Percentiles rank a stretch among this genome's conserved stretches.
phyloP scores from a whole-genome alignment of 768 basidiomycete species.

The Psilocybe azurescens region DNA sequence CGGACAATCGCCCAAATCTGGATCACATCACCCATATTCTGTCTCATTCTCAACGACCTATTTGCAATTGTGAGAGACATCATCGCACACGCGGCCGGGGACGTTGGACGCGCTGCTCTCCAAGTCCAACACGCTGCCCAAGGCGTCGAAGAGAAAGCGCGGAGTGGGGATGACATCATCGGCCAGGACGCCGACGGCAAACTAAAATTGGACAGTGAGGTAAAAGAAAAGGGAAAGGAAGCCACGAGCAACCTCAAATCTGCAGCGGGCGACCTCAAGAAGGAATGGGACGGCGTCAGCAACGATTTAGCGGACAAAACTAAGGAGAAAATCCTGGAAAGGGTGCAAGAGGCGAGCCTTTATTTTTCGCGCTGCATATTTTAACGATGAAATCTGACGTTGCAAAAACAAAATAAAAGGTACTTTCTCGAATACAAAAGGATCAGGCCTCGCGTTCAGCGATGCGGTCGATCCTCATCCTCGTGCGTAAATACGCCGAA shows the following conservation, averaged over 20 bases:
- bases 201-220: constrained; percentile 20
- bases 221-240: constrained; percentile 27
- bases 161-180: constrained; percentile 23
- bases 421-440: constrained; percentile 34
- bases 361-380: neutral
- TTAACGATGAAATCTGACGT: too few species aligned
- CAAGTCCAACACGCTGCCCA: constrained; percentile 37
- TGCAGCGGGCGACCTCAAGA: constrained; percentile 6
- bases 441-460: constrained; percentile 37
- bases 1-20: constrained; percentile 32
- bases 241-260: constrained; percentile 17
- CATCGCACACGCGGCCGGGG: constrained; percentile 36
- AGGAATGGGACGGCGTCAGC: constrained; percentile 26
- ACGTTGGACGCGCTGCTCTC: constrained; percentile 33
- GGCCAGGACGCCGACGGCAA: constrained; percentile 10
- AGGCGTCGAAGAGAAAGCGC: constrained; percentile 32
- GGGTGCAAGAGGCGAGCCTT: constrained; percentile 33
- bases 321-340: constrained; percentile 29
- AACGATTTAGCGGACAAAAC: constrained; percentile 26
- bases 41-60: constrained; percentile 37
- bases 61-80: constrained; percentile 36
- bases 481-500: constrained; percentile 38
- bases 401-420: constrained; percentile 16
- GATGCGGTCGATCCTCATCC: constrained; percentile 33
- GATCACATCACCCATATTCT: constrained; percentile 41